Base-by-base conservation (phyloP, 2,329 filamentous ascomycete genomes). In the Neonectria neomacrospora region DNA sequence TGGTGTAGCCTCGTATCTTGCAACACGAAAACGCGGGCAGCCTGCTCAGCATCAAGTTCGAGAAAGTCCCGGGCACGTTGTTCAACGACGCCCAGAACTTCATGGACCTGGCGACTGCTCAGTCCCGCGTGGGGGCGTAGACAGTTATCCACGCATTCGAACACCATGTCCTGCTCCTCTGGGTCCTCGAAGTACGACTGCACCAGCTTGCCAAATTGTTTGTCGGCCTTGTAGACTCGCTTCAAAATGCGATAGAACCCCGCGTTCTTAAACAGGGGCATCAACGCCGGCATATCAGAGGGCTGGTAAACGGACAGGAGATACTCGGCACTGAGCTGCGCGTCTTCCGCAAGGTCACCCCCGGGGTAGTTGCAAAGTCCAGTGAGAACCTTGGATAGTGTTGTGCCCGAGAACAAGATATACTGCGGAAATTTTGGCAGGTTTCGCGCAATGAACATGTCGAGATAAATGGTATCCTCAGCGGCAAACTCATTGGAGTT, bases 361-460 rank as follows among this genome's bases (percentile, higher is more conserved):
- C 89, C 90, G 0, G 94, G 94, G 70, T 94, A 97, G 64, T 90
- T 87, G 80, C 96, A 99, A 5, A 99, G 84, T 2, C 94, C 91
- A 39, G 88, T 83, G 26, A 99, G 84, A 10, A 97, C 90, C 63
- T 89, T 90, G 63, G 94, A 92, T 1, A 99, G 83, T 2, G 92
- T 91, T 2, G 92, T 94, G 18, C 94, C 96, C 0, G 95, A 92
- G 50, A 99, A 88, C 11, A 98, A 86, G 54, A 99, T 90, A 73
- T 97, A 97, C 75, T 98, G 95, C 1, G 94, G 94, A 74, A 97
- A 99, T 77, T 99, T 99, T 3, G 96, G 93, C 53, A 99, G 81
- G 75, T 97, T 99, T 59, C 96, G 89, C 18, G 96, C 95, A 75
- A 99, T 91, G 74, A 99, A 99, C 94, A 99, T 99, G 78, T 99